A percentile compares a stretch with the other conserved stretches of the same genome.
phyloP scores from a whole-genome alignment of 345 rosid species.

The Populus pruinosa region DNA sequence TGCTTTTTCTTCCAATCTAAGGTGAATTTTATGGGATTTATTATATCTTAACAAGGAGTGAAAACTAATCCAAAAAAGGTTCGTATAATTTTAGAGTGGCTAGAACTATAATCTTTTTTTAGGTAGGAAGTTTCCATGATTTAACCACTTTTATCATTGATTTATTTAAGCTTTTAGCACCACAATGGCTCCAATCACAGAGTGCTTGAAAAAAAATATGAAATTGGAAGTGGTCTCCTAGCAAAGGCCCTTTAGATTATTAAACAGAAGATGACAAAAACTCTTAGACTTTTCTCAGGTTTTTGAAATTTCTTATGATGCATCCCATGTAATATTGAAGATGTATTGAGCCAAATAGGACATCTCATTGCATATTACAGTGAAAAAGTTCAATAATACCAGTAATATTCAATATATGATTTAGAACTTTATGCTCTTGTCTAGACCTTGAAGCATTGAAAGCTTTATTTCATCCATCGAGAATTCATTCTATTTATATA shows the following conservation, averaged over 20 bases:
- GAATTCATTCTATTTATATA: no score
- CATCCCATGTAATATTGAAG: neutral
- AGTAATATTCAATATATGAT: no score
- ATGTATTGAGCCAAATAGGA: neutral
- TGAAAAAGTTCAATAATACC: no score
- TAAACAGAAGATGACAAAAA: no score
- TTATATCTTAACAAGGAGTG: neutral
- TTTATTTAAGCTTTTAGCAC: neutral
- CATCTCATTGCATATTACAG: no score
- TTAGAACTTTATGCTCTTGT: neutral
- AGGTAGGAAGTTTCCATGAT: no score
- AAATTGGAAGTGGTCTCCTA: no score
- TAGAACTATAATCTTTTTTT: no score
- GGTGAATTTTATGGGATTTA: no score
- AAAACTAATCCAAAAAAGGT: no score
- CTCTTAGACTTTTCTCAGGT: neutral
- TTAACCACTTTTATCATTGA: neutral
- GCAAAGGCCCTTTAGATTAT: neutral
- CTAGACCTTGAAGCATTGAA: neutral
- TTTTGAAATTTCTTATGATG: neutral
- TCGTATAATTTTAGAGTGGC: neutral
- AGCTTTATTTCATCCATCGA: neutral
- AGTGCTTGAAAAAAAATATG: no score
- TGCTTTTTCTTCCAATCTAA: no score
- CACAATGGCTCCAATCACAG: neutral